Evolutionary conservation across 2,329 filamentous ascomycete genomes (phyloP).

Genomic region (Colletotrichum gigasporum): DNA sequence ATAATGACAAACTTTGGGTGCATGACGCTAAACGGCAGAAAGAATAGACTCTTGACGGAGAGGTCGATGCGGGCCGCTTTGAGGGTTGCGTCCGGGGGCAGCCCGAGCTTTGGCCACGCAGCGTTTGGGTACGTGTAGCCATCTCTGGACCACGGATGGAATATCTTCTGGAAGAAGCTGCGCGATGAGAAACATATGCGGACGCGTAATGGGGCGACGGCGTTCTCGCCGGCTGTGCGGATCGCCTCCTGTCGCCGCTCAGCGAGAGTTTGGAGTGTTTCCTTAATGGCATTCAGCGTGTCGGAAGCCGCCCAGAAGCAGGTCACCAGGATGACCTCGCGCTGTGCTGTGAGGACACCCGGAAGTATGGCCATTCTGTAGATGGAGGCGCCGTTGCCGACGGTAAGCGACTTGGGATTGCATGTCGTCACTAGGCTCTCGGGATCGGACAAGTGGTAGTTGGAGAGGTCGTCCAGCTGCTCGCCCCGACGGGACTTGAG

Average conservation of each 20-base stretch:
- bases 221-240: conserved; percentile 37
- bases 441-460: conserved; percentile 54
- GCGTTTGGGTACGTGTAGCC: conserved; percentile 70
- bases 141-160: conserved; percentile 71
- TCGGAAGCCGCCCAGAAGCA: conserved; percentile 82
- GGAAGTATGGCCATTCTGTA: conserved; percentile 66
- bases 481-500: conserved; percentile 40
- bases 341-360: conserved; percentile 66
- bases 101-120: conserved; percentile 71
- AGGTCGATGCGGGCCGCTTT: conserved; percentile 71
- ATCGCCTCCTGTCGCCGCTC: conserved; percentile 48
- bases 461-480: conserved; percentile 55
- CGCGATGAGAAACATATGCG: conserved; percentile 81
- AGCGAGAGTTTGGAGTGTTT: conserved; percentile 69
- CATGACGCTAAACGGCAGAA: conserved; percentile 85
- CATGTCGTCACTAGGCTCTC: conserved; percentile 60
- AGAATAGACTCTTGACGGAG: conserved; percentile 80
- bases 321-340: conserved; percentile 79
- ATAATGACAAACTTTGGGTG: conserved; percentile 85
- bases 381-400: conserved; percentile 68
- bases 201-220: conserved; percentile 58
- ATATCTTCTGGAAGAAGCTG: conserved; percentile 77
- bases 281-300: conserved; percentile 65
- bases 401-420: conserved; percentile 55
- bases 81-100: conserved; percentile 64